phyloP scores from a whole-genome alignment of 768 basidiomycete genomes.

The Russula griseocarnosa region DNA sequence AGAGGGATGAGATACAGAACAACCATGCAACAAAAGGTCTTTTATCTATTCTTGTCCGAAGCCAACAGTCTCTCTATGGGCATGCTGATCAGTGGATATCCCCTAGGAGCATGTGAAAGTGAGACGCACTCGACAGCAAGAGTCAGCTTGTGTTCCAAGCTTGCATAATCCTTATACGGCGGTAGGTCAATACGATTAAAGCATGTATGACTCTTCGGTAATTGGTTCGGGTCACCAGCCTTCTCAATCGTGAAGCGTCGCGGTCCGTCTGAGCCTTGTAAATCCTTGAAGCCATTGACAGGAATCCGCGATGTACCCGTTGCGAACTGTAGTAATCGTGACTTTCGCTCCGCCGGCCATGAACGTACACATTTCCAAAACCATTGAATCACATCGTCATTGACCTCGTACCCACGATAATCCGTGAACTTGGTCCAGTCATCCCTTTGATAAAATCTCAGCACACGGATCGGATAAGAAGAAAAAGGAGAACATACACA shows the following conservation, averaged over 20 bases:
- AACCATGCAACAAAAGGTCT: background rate
- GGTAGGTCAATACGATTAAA: slow-evolving; percentile 97
- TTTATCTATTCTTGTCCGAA: slow-evolving; percentile 79
- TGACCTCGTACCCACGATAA: slow-evolving; percentile 93
- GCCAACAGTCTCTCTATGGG: slow-evolving; percentile 78
- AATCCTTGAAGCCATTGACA: slow-evolving; percentile 97
- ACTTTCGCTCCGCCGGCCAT: slow-evolving; percentile 99
- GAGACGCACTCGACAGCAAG: slow-evolving; percentile 83
- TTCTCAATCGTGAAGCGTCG: slow-evolving; percentile 98
- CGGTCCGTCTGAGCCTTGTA: slow-evolving; percentile 97
- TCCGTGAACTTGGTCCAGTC: slow-evolving; percentile 99
- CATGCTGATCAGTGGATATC: slow-evolving; percentile 19
- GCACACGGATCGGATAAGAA: background rate
- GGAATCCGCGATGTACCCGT: slow-evolving; percentile 97
- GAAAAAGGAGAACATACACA: slow-evolving; percentile 56
- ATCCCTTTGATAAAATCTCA: slow-evolving; percentile 48
- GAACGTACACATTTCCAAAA: slow-evolving; percentile 99
- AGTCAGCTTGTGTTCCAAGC: slow-evolving; percentile 91
- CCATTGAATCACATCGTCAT: slow-evolving; percentile 97
- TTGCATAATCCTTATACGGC: slow-evolving; percentile 95
- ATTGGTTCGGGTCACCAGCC: slow-evolving; percentile 90
- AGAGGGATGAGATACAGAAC: slow-evolving; percentile 1
- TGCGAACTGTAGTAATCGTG: slow-evolving; percentile 91
- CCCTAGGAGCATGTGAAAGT: slow-evolving; percentile 9
- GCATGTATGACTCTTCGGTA: slow-evolving; percentile 96